These are phyloP conservation scores for Davidsoniella neocaledoniae DNA, from an alignment of 2,329 filamentous ascomycete genomes.

Conservation along the genomic window DNA sequence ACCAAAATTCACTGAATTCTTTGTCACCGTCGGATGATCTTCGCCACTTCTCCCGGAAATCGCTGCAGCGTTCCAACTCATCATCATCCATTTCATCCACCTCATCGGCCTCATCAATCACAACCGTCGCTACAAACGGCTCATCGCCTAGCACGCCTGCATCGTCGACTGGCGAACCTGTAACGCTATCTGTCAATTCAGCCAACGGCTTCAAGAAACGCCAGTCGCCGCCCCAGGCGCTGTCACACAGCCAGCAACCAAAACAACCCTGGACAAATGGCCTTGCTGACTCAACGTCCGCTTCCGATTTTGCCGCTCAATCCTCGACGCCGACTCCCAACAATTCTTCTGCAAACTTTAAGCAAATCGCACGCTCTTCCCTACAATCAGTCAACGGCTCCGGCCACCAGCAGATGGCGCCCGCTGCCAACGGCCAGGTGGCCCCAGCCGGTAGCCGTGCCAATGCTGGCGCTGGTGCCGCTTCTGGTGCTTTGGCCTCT, in stretches of 20 bases:
- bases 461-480: constrained; percentile 31
- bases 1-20: constrained; percentile 5
- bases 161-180: constrained; percentile 24
- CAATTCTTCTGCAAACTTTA: background rate
- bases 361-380: background rate
- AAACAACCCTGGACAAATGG: constrained; percentile 7
- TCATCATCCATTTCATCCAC: constrained; percentile 68
- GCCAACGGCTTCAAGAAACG: constrained; percentile 9
- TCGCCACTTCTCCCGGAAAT: constrained; percentile 80
- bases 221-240: background rate
- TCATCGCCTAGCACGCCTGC: constrained; percentile 44
- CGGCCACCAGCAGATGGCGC: constrained; percentile 8
- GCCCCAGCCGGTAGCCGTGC: constrained; percentile 23
- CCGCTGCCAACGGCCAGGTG: constrained; percentile 13
- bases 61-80: constrained; percentile 72
- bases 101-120: constrained; percentile 40
- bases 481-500: constrained; percentile 34
- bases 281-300: background rate
- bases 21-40: constrained; percentile 53
- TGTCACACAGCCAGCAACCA: background rate
- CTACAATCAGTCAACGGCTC: background rate
- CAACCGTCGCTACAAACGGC: constrained; percentile 45
- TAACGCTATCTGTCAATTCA: constrained; percentile 7
- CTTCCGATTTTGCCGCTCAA: background rate
- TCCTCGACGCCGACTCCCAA: background rate